Evolutionary conservation across 768 basidiomycete species (phyloP).

Genomic region (Pleurotus cornucopiae): DNA sequence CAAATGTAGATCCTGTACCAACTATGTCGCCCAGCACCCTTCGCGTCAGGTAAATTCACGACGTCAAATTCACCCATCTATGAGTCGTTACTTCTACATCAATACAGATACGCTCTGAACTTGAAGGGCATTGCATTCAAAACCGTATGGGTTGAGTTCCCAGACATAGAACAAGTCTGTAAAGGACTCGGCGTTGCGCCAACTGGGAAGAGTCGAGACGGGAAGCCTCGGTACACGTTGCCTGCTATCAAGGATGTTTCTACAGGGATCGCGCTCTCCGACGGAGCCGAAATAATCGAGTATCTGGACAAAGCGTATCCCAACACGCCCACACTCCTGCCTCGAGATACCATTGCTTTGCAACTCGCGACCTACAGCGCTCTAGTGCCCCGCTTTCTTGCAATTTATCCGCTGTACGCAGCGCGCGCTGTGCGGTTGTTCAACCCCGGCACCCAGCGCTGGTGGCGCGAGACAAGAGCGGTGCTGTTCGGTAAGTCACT

Average conservation of each 20-base stretch:
- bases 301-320: constrained; percentile 31
- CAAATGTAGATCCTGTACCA: not conserved
- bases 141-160: constrained; percentile 22
- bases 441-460: not conserved
- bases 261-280: constrained; percentile 21
- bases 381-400: not conserved
- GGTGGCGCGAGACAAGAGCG: not conserved
- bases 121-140: constrained; percentile 21
- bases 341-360: not conserved
- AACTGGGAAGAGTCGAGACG: constrained; percentile 19
- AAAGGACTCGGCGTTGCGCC: constrained; percentile 22
- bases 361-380: not conserved
- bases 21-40: not conserved
- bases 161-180: constrained; percentile 21
- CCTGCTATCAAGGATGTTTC: constrained; percentile 23
- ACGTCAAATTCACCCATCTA: not conserved
- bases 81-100: not conserved
- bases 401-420: not conserved
- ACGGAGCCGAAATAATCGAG: constrained; percentile 30
- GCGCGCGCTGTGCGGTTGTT: not conserved
- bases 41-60: not conserved
- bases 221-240: constrained; percentile 25
- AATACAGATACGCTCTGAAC: constrained; percentile 13
- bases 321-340: not conserved
- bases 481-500: not conserved